Base-by-base conservation (phyloP, 108 stramenopile genomes). In the Cyclotella baltica region DNA sequence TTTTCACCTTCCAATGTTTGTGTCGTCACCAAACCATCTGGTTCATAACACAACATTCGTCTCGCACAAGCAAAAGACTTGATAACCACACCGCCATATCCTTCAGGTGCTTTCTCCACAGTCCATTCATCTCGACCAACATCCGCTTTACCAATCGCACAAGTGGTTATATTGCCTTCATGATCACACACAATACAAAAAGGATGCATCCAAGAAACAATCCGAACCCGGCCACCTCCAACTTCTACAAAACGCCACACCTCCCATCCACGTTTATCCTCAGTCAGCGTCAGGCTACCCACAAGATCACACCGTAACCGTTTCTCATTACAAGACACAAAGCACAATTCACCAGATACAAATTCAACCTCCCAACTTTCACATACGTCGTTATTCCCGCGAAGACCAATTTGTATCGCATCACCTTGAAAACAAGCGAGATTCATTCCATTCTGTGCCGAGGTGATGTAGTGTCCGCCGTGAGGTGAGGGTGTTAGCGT, bases 201-300 rank as follows among this genome's bases (percentile, higher is more conserved):
- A 30, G 80, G 75, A 52, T 87, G 86, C 29, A 76, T 83, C 86
- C 86, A 87, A 15, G 75, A 72, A 4, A 68, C 62, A 19, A 87
- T 84, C 1, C 48, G 69, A 1, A 87, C 43, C 33, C 71, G 38
- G 19, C 78, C 84, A 47, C 69, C 53, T 29, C 83, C 86, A 19
- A 65, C 67, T 61, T 87, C 86, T 72, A 83, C 76, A 52, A 87
- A 87, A 11, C 86, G 80, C 52, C 70, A 87, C 1, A 85, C 80
- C 40, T 85, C 86, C 83, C 83, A 84, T 27, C 84, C 83, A 10
- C 76, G 46, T 23, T 36, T 40, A 10, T 36, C 52, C 13, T 40
- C 28, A 23, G 59, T 85, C 31, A 85, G 29, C 15, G 80, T 70
- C 29, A 85, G 29, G 25, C 66, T 57, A 1, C 86, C 86, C 35